Conservation (phyloP, 1,284 basidiomycete genomes). For the Thecaphora frezii region DNA sequence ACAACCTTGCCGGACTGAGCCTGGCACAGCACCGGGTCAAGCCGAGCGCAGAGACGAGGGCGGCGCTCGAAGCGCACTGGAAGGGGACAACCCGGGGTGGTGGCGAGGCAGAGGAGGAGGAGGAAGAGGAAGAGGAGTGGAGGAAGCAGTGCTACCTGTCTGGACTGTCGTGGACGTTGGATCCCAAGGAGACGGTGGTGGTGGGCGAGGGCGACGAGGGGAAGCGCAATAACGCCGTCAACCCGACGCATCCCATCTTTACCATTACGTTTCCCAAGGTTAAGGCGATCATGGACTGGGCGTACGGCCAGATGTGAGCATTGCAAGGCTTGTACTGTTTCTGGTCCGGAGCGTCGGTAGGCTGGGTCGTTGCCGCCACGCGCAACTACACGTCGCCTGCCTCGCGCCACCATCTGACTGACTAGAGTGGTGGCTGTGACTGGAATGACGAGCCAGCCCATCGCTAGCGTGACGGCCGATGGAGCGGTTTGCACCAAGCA, state of each 20-base stretch:
- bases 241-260: constrained; percentile 49
- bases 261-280: constrained; percentile 41
- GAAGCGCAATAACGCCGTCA: constrained; percentile 20
- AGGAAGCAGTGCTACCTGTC: constrained; percentile 26
- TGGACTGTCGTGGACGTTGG: constrained; percentile 33
- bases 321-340: too few species aligned
- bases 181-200: constrained; percentile 15
- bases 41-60: constrained; percentile 22
- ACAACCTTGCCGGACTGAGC: constrained; percentile 54
- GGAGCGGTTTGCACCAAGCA: too few species aligned
- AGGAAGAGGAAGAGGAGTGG: constrained; percentile 19
- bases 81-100: too few species aligned
- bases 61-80: constrained; percentile 6
- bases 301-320: constrained; percentile 22
- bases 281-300: constrained; percentile 48
- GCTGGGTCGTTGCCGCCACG: too few species aligned
- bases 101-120: background rate
- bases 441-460: too few species aligned
- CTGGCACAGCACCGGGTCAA: constrained; percentile 47
- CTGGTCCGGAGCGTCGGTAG: too few species aligned
- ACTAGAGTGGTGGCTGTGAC: too few species aligned
- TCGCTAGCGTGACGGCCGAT: too few species aligned
- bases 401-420: too few species aligned
- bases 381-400: too few species aligned
- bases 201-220: constrained; percentile 9